Conservation (phyloP, 805 yeast species). For the Cyberlindnera xylosilytica region DNA sequence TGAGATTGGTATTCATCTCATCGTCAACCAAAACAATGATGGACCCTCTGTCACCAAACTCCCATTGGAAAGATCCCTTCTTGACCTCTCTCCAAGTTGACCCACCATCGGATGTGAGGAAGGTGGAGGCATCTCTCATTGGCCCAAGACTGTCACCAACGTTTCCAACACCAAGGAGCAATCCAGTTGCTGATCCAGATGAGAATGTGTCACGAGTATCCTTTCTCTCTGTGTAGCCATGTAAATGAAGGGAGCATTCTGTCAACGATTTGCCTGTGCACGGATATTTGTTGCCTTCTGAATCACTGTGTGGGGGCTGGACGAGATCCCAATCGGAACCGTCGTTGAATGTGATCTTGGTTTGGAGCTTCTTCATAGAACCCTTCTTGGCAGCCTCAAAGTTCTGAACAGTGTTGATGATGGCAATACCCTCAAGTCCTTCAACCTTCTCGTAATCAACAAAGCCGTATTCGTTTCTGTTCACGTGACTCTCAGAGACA, state of each 20-base stretch:
- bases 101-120: constrained; percentile 87
- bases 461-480: constrained; percentile 68
- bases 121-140: constrained; percentile 59
- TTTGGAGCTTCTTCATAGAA: constrained; percentile 54
- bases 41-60: constrained; percentile 93
- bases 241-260: constrained; percentile 78
- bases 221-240: constrained; percentile 83
- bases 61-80: constrained; percentile 85
- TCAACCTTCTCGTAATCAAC: constrained; percentile 87
- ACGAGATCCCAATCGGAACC: constrained; percentile 84
- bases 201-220: constrained; percentile 85
- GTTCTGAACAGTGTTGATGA: constrained; percentile 69
- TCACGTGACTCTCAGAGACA: constrained; percentile 65
- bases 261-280: constrained; percentile 52
- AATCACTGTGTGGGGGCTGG: constrained; percentile 65
- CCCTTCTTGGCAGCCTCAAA: constrained; percentile 41
- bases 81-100: constrained; percentile 77
- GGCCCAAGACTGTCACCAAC: constrained; percentile 65
- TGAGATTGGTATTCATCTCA: constrained; percentile 50
- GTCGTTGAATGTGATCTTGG: constrained; percentile 82
- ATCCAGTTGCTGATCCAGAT: constrained; percentile 85
- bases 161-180: constrained; percentile 90
- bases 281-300: constrained; percentile 50
- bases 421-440: constrained; percentile 79
- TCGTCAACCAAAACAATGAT: constrained; percentile 70